Percentiles rank a stretch among this genome's conserved stretches.
Conservation (phyloP, 179 eudicot species). For the Camellia oleifera region DNA sequence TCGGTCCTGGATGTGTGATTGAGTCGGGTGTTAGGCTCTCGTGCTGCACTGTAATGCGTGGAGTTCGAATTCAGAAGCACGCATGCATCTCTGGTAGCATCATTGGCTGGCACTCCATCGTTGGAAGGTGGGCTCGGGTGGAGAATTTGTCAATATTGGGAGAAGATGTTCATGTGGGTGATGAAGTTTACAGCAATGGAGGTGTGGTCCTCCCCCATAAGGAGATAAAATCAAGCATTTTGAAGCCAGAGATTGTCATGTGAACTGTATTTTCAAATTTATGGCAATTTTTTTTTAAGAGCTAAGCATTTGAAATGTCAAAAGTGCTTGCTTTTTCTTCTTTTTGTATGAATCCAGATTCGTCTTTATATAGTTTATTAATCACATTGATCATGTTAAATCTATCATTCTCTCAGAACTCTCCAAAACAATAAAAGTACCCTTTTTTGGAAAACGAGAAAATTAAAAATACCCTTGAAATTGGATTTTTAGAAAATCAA, state of each 20-base stretch:
- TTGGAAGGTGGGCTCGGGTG: slow-evolving; percentile 82
- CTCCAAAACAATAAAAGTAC: no score
- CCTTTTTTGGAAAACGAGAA: neutral
- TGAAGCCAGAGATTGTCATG: slow-evolving; percentile 90
- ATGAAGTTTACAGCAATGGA: slow-evolving; percentile 80
- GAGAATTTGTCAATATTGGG: slow-evolving; percentile 88
- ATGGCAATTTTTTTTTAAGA: neutral
- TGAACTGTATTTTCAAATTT: slow-evolving; percentile 24
- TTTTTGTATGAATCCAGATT: no score
- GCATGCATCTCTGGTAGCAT: slow-evolving; percentile 75
- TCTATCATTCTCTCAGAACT: no score
- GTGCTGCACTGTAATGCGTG: slow-evolving; percentile 82
- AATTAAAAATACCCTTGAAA: no score
- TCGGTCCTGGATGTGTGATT: slow-evolving; percentile 82
- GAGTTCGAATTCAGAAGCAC: slow-evolving; percentile 68
- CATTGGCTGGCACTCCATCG: slow-evolving; percentile 84
- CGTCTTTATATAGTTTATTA: no score
- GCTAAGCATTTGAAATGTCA: neutral
- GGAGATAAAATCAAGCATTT: slow-evolving; percentile 78
- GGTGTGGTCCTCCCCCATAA: slow-evolving; percentile 88
- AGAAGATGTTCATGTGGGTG: slow-evolving; percentile 83
- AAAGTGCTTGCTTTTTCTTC: no score
- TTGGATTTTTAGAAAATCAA: no score
- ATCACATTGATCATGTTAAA: no score
- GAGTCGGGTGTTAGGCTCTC: slow-evolving; percentile 84